Conservation (phyloP, 495 filamentous ascomycete genomes). For the Talaromyces stipitatus region DNA sequence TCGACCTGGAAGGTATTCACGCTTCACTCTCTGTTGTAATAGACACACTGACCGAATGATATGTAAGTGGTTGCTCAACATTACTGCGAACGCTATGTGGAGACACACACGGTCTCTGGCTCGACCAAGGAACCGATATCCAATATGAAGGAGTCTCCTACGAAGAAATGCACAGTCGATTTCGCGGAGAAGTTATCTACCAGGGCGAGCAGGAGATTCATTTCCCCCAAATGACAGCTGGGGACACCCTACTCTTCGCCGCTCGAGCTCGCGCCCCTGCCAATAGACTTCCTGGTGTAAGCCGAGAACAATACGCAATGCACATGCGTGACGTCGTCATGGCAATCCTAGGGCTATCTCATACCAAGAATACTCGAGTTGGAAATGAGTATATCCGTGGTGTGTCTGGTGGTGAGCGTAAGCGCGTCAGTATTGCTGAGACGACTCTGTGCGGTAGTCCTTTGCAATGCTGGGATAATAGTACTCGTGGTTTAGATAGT, state of each 20-base stretch:
- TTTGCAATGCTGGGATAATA: conserved; percentile 81
- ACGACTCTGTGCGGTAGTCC: conserved; percentile 63
- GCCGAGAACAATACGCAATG: conserved; percentile 36
- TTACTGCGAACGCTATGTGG: conserved; percentile 67
- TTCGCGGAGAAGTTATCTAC: conserved; percentile 66
- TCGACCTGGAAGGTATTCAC: conserved; percentile 50
- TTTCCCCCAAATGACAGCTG: conserved; percentile 59
- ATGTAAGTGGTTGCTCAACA: conserved; percentile 55
- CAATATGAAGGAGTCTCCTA: conserved; percentile 66
- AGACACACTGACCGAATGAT: conserved; percentile 3
- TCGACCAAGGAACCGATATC: conserved; percentile 46
- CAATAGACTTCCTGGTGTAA: conserved; percentile 41
- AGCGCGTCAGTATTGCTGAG: conserved; percentile 50
- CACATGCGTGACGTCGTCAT: conserved; percentile 55
- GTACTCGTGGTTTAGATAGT: conserved; percentile 77
- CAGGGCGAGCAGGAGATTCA: conserved; percentile 60
- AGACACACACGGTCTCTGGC: conserved; percentile 66
- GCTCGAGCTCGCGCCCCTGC: conserved; percentile 43
- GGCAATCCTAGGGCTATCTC: conserved; percentile 52
- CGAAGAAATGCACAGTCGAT: conserved; percentile 56
- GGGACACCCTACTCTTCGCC: conserved; percentile 59
- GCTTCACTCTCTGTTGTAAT: not conserved
- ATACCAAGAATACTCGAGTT: conserved; percentile 47
- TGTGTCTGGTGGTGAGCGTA: conserved; percentile 79
- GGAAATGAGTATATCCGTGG: conserved; percentile 83